A percentile compares a stretch with the other conserved stretches of the same genome.
phyloP scores from a whole-genome alignment of 768 basidiomycete genomes.

The Boletellus ananas region DNA sequence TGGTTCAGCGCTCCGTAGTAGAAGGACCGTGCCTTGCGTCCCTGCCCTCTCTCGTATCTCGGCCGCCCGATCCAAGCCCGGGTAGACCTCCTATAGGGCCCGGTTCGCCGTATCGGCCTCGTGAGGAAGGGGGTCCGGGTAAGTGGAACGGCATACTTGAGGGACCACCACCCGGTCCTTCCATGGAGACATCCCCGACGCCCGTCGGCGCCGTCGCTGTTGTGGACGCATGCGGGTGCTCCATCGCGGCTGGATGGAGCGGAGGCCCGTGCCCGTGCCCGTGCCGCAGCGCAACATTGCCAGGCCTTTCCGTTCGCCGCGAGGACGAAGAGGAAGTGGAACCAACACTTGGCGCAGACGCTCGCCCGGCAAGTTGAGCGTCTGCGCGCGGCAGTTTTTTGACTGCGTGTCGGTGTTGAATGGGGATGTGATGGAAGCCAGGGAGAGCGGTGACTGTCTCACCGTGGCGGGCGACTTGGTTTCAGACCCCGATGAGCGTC shows the following conservation, averaged over 20 bases:
- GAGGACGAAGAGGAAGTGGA: slow-evolving; percentile 13
- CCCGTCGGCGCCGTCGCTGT: slow-evolving; percentile 13
- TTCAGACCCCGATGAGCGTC: slow-evolving; percentile 30
- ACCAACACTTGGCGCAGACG: slow-evolving; percentile 59
- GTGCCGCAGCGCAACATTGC: slow-evolving; percentile 39
- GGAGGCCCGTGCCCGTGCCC: slow-evolving; percentile 13
- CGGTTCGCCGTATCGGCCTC: slow-evolving; percentile 36
- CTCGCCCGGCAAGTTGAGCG: slow-evolving; percentile 65
- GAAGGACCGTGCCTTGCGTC: slow-evolving; percentile 29
- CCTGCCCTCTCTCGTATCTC: slow-evolving; percentile 34
- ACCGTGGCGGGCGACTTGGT: slow-evolving; percentile 29
- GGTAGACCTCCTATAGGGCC: slow-evolving; percentile 16
- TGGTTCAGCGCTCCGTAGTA: slow-evolving; percentile 11
- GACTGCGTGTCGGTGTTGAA: slow-evolving; percentile 41
- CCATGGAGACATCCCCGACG: slow-evolving; percentile 29
- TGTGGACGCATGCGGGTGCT: slow-evolving; percentile 16
- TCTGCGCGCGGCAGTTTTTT: slow-evolving; percentile 83
- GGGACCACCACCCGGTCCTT: slow-evolving; percentile 19
- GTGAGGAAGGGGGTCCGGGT: slow-evolving; percentile 27
- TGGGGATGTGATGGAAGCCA: slow-evolving; percentile 41
- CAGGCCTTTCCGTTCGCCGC: slow-evolving; percentile 32
- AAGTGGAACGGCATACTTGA: slow-evolving; percentile 32
- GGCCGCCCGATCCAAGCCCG: slow-evolving; percentile 28
- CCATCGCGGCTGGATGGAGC: slow-evolving; percentile 13
- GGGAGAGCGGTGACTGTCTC: slow-evolving; percentile 38